Evolutionary conservation across 2,329 filamentous ascomycete genomes (phyloP).

Genomic region (Trichothecium sympodiale): DNA sequence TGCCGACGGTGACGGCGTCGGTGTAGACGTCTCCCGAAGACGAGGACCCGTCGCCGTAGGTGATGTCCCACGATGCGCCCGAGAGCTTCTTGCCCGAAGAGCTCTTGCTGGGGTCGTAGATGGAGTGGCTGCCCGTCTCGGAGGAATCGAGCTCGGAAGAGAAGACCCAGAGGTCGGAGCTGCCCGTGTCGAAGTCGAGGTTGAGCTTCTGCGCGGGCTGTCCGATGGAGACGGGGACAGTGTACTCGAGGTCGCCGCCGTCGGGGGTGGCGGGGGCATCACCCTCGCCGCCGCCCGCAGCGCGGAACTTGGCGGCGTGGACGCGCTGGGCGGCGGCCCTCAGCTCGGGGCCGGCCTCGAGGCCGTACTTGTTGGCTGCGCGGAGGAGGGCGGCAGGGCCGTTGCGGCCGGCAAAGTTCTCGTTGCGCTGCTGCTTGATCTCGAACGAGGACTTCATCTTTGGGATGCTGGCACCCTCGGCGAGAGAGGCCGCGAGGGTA

Average conservation of each 20-base stretch:
- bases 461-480: too few species aligned
- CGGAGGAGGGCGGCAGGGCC: background rate
- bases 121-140: constrained; percentile 7
- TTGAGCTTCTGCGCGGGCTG: constrained; percentile 20
- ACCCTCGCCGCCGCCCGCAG: background rate
- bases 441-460: background rate
- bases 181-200: constrained; percentile 30
- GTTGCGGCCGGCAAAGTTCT: background rate
- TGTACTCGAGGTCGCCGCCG: background rate
- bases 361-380: background rate
- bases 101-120: constrained; percentile 20
- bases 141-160: constrained; percentile 14
- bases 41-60: constrained; percentile 30
- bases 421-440: background rate
- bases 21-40: constrained; percentile 31
- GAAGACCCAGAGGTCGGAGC: constrained; percentile 29
- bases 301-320: background rate
- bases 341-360: background rate
- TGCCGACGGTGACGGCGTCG: constrained; percentile 30
- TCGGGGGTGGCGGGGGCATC: background rate
- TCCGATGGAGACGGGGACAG: background rate
- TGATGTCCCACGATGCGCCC: constrained; percentile 29
- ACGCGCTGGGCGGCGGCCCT: background rate
- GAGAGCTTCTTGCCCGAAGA: constrained; percentile 23
- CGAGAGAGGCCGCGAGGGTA: too few species aligned